Percentiles rank a stretch among this genome's conserved stretches.
Conservation (phyloP, 371 early-diverging fungal species). For the Lichtheimia ramosa region DNA sequence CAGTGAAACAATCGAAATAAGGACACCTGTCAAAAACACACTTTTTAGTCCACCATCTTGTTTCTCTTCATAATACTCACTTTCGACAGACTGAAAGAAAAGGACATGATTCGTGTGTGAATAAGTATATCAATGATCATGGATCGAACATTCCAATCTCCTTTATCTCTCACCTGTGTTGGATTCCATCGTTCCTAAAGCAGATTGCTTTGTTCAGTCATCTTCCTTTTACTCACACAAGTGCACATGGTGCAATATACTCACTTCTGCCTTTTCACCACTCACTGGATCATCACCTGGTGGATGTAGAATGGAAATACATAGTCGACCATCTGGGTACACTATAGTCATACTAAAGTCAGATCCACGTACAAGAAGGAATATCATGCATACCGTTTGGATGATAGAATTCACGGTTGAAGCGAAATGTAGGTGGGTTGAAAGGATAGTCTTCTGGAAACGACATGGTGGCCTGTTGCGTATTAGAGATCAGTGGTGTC, state of each 20-base stretch:
- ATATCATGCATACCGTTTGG: slow-evolving; percentile 59
- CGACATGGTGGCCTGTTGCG: slow-evolving; percentile 51
- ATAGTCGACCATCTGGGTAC: slow-evolving; percentile 78
- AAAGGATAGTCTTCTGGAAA: slow-evolving; percentile 57
- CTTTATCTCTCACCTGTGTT: slow-evolving; percentile 65
- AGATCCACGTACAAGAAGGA: background rate
- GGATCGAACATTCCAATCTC: background rate
- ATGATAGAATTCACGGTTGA: slow-evolving; percentile 75
- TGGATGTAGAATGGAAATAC: slow-evolving; percentile 83
- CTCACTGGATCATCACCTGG: slow-evolving; percentile 79
- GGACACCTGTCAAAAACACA: background rate
- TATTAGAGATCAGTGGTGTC: background rate
- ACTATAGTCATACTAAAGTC: slow-evolving; percentile 31
- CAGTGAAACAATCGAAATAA: slow-evolving; percentile 53
- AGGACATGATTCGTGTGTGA: background rate
- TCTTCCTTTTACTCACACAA: no score
- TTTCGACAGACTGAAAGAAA: slow-evolving; percentile 39
- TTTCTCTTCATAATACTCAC: slow-evolving; percentile 18
- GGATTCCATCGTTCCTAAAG: slow-evolving; percentile 87
- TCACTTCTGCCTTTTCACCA: slow-evolving; percentile 78
- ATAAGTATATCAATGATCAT: background rate
- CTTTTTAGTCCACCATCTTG: no score
- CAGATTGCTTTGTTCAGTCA: background rate
- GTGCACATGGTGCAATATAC: background rate
- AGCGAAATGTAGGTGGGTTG: slow-evolving; percentile 79